phyloP scores from a whole-genome alignment of 1,284 basidiomycete genomes.

The Prillingera fragicola region DNA sequence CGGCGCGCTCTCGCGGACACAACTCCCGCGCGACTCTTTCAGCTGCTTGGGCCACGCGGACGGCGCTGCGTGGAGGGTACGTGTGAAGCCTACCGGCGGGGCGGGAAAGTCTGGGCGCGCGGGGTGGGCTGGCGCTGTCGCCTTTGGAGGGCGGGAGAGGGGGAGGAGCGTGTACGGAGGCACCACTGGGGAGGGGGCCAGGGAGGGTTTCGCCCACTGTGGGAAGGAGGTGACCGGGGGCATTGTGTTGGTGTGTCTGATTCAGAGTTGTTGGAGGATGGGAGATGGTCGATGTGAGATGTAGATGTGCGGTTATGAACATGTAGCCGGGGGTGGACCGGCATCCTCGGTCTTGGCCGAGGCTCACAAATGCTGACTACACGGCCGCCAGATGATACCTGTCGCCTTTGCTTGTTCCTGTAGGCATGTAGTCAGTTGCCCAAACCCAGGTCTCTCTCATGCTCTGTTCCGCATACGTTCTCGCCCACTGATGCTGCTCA shows the following conservation, averaged over 20 bases:
- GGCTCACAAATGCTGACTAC: too few relatives aligned
- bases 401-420: too few relatives aligned
- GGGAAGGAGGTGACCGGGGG: neutral
- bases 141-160: conserved; percentile 2
- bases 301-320: too few relatives aligned
- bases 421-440: too few relatives aligned
- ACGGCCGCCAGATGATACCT: too few relatives aligned
- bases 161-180: neutral
- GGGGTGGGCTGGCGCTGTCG: conserved; percentile 10
- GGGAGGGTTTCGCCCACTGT: neutral
- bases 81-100: conserved; percentile 45
- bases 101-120: conserved; percentile 21
- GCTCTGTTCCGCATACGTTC: too few relatives aligned
- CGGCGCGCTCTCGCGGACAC: conserved; percentile 18
- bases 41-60: conserved; percentile 59
- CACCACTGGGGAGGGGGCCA: conserved; percentile 2
- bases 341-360: too few relatives aligned
- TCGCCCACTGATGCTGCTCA: too few relatives aligned
- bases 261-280: too few relatives aligned
- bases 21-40: conserved; percentile 27
- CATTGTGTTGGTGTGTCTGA: neutral
- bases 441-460: too few relatives aligned
- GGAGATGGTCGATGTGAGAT: too few relatives aligned
- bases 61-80: conserved; percentile 67
- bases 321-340: too few relatives aligned